Base-by-base conservation (phyloP, 495 filamentous ascomycete species). In the Cladorrhinum samala region DNA sequence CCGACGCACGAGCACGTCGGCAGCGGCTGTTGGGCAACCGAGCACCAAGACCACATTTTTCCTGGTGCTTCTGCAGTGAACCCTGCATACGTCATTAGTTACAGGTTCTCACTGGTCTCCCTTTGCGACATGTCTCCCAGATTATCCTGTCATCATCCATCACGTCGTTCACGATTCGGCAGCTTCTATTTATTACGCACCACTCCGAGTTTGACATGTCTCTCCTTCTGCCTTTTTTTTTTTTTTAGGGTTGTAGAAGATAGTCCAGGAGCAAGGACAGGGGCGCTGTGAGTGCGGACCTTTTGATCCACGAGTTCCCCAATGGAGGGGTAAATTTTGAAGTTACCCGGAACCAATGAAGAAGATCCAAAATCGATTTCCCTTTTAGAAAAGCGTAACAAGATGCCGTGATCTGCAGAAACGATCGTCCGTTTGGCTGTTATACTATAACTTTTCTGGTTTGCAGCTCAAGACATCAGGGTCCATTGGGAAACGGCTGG, bases 381-480 rank as follows among this genome's bases (percentile, higher is more conserved):
- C n/a, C n/a, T 9, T 20, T 14, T 6, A 14, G 21, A 30, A 42
- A 20, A 17, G 9, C n/a, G 40, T 37, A 40, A 19, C 27, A 33
- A 33, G 27, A 42, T 51, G 43, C 54, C 33, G 43, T 14, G 54
- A 52, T 51, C 36, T 56, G 54, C 54, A 20, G 43, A n/a, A 46
- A 49, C 11, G 46, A 55, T 55, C 53, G 24, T 37, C n/a, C n/a
- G n/a, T 48, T 16, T 18, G 42, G 33, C 21, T 45, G 42, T 45
- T 11, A 3, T 23, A 45, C 11, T 24, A 11, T 24, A 4, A 20
- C 23, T 6, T 38, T 2, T 13, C 21, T 37, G 55, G 53, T 48
- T 39, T 53, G 52, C 23, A 48, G 27, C 33, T 42, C 46, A 56
- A 52, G 46, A 41, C 56, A 13, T 13, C 18, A 33, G 27, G 27